Conservation (phyloP, 345 rosid species). For the Lepidium aucheri region DNA sequence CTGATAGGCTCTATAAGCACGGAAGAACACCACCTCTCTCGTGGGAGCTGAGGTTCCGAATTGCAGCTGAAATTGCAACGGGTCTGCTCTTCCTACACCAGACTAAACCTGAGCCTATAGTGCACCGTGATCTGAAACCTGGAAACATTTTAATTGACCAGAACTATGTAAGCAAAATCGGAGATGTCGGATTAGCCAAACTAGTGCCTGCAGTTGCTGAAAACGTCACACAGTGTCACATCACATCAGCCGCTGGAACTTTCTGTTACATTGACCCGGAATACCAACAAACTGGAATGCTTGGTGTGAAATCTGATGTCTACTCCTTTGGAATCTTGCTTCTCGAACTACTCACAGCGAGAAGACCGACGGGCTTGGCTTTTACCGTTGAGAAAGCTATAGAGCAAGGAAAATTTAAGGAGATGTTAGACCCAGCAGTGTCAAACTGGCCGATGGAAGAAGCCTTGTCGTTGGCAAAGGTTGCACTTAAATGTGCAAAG, state of each 20-base stretch:
- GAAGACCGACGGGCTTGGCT: slow-evolving; percentile 65
- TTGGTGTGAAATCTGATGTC: slow-evolving; percentile 83
- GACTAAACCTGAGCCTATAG: slow-evolving; percentile 92
- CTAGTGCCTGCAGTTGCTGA: slow-evolving; percentile 80
- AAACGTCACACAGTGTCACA: slow-evolving; percentile 57
- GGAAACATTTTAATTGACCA: slow-evolving; percentile 82
- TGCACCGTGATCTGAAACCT: slow-evolving; percentile 93
- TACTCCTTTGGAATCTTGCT: slow-evolving; percentile 83
- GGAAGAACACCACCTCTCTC: slow-evolving; percentile 55
- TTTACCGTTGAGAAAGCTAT: slow-evolving; percentile 44
- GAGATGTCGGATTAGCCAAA: slow-evolving; percentile 85
- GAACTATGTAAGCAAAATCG: slow-evolving; percentile 72
- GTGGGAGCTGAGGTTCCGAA: slow-evolving; percentile 82
- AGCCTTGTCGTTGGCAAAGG: slow-evolving; percentile 44
- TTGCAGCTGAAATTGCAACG: slow-evolving; percentile 78
- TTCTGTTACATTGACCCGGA: slow-evolving; percentile 95
- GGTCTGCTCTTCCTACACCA: slow-evolving; percentile 91
- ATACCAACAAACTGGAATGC: slow-evolving; percentile 93
- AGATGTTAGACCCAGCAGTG: slow-evolving; percentile 64
- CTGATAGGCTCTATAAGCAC: slow-evolving; percentile 52
- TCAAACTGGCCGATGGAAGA: slow-evolving; percentile 78
- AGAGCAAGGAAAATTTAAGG: slow-evolving; percentile 44
- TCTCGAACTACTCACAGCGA: slow-evolving; percentile 73
- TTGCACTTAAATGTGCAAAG: slow-evolving; percentile 65
- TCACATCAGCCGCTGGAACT: slow-evolving; percentile 84